Percentiles rank a stretch among this genome's conserved stretches.
Evolutionary conservation across 1,284 basidiomycete species (phyloP).

Genomic region (Porodaedalea pini): DNA sequence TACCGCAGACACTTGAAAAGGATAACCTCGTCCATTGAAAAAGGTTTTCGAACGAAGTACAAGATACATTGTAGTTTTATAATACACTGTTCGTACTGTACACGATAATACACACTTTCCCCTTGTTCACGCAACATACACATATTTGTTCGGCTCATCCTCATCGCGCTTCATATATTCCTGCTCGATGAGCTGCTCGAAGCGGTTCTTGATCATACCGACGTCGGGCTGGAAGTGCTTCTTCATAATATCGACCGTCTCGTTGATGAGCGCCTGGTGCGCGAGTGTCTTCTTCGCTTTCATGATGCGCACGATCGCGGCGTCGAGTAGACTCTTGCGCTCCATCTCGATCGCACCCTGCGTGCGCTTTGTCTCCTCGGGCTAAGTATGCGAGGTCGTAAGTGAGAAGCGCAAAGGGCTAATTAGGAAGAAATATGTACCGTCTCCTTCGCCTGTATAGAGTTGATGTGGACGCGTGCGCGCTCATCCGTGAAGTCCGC

Average conservation of each 20-base stretch:
- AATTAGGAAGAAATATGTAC: slow-evolving; percentile 40
- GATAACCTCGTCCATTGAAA: background rate
- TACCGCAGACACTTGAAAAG: slow-evolving; percentile 20
- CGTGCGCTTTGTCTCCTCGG: slow-evolving; percentile 83
- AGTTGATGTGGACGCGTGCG: slow-evolving; percentile 88
- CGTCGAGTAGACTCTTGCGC: slow-evolving; percentile 83
- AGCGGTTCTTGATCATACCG: slow-evolving; percentile 78
- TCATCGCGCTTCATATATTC: slow-evolving; percentile 83
- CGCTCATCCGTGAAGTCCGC: slow-evolving; percentile 78
- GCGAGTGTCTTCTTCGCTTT: slow-evolving; percentile 80
- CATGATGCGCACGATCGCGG: slow-evolving; percentile 94
- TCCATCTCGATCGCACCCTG: slow-evolving; percentile 84
- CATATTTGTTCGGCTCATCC: slow-evolving; percentile 63
- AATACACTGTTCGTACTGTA: too few relatives aligned
- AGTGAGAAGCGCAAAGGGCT: background rate
- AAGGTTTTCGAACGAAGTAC: too few relatives aligned
- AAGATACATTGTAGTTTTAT: background rate
- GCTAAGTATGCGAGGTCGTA: slow-evolving; percentile 38
- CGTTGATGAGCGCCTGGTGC: slow-evolving; percentile 76
- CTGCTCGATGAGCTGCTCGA: slow-evolving; percentile 78
- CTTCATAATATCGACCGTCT: slow-evolving; percentile 78
- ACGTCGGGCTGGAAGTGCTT: slow-evolving; percentile 72
- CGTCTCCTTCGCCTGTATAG: slow-evolving; percentile 91
- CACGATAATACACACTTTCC: slow-evolving; percentile 1
- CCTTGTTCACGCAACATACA: slow-evolving; percentile 67